Conservation (phyloP, 2,329 filamentous ascomycete genomes). For the Monosporascus sp. region DNA sequence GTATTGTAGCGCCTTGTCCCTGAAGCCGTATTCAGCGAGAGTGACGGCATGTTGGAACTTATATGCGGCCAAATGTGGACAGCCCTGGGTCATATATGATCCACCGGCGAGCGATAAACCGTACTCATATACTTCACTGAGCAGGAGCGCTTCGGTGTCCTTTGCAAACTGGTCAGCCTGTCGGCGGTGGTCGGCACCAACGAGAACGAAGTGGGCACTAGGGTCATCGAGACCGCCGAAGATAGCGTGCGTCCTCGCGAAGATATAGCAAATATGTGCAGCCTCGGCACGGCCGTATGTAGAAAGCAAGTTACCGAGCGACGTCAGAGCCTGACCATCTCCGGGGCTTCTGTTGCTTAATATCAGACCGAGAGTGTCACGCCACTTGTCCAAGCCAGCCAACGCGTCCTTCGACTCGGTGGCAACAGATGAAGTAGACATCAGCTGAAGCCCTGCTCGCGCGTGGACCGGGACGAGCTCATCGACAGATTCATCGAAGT, state of each 20-base stretch:
- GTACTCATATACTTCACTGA: slow-evolving; percentile 97
- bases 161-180: slow-evolving; percentile 67
- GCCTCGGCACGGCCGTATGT: slow-evolving; percentile 87
- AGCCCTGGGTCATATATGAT: slow-evolving; percentile 47
- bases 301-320: slow-evolving; percentile 75
- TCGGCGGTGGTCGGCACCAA: slow-evolving; percentile 76
- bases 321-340: slow-evolving; percentile 70
- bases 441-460: slow-evolving; percentile 83
- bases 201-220: slow-evolving; percentile 69
- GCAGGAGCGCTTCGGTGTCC: slow-evolving; percentile 78
- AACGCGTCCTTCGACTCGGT: slow-evolving; percentile 65
- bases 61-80: slow-evolving; percentile 83
- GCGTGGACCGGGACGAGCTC: slow-evolving; percentile 92
- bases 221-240: slow-evolving; percentile 83
- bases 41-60: slow-evolving; percentile 84
- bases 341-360: slow-evolving; percentile 81
- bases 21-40: slow-evolving; percentile 77
- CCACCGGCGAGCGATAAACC: slow-evolving; percentile 66
- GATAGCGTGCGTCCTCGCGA: slow-evolving; percentile 64
- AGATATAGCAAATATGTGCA: slow-evolving; percentile 89
- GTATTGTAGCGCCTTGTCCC: slow-evolving; percentile 81
- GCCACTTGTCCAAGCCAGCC: slow-evolving; percentile 88
- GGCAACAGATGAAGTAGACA: slow-evolving; percentile 64
- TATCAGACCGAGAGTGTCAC: slow-evolving; percentile 79
- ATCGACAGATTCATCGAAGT: slow-evolving; percentile 89